Base-by-base conservation (phyloP, 345 rosid genomes). In the Diplotaxis tenuifolia region DNA sequence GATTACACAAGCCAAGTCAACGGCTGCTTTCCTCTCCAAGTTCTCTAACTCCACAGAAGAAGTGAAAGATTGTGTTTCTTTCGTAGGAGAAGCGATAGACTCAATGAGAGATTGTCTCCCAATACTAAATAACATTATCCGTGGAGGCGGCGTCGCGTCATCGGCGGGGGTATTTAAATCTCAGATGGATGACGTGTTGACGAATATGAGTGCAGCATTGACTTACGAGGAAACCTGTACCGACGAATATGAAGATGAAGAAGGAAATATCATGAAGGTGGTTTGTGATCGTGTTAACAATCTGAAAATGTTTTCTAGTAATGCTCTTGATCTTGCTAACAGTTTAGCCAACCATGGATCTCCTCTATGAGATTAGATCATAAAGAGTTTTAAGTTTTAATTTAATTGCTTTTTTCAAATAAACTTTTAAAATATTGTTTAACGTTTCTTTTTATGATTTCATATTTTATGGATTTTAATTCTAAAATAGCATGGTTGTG, bases 181-280 rank as follows among this genome's bases (percentile, higher is more conserved):
- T 71, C 83, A 78, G 71, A 83, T 93, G 88, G 84, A 91, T 49
- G 91, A 94, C 67, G 96, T 94, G 21, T 79, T 86, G 81, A 94
- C 96, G 56, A 87, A 96, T 96, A 90, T 94, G 86, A 91, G 93
- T 83, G 89, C 98, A 0, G 94, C 96, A 3, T 60, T 91, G 80
- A 91, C 96, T 12, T 84, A 89, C 61, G 90, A 94, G 84, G 96
- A 94, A 59, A 89, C 92, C 29, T 94, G 98, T 47, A 84, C 86
- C 61, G 98, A 94, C 55, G 97, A 96, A 40, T 88, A 70, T 23
- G 87, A 80, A 36, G 91, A 66, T 19, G 79, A 64, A 4, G 90
- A 82, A 0, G 78, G 84, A 3, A 81, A 78, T 23, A 1, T 78
- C 78, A 82, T 86, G 83, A 29, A 72, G 72, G 85, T 59, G 3